Evolutionary conservation across 441 rosid genomes (phyloP).

Genomic region (Syzygium syzygioides): DNA sequence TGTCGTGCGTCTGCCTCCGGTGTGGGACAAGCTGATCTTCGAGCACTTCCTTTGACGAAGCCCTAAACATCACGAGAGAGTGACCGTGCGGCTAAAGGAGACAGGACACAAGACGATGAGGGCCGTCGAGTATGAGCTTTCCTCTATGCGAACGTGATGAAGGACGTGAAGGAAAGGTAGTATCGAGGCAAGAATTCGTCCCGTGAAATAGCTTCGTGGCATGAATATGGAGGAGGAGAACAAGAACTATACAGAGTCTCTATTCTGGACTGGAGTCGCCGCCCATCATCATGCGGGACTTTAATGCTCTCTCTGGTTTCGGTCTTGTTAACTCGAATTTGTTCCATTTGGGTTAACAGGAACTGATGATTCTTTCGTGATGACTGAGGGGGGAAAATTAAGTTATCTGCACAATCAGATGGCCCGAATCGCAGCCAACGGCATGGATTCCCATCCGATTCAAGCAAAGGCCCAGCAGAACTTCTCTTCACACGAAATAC

Average conservation of each 20-base stretch:
- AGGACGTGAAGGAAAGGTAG: neutral
- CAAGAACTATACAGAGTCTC: too few relatives aligned
- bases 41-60: neutral
- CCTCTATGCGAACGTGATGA: neutral
- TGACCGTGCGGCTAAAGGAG: neutral
- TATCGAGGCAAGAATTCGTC: neutral
- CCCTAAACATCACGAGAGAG: neutral
- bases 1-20: fast-evolving
- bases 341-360: neutral
- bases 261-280: neutral
- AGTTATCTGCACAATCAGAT: too few relatives aligned
- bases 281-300: neutral
- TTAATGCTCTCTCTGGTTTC: neutral
- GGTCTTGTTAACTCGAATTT: too few relatives aligned
- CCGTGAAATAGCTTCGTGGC: neutral
- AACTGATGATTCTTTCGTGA: too few relatives aligned
- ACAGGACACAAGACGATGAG: neutral
- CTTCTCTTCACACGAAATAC: too few relatives aligned
- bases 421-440: too few relatives aligned
- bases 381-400: too few relatives aligned
- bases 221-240: neutral
- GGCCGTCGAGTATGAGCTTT: neutral
- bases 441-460: too few relatives aligned
- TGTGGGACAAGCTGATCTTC: neutral
- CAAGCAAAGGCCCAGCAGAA: too few relatives aligned